phyloP scores from a whole-genome alignment of 2,329 filamentous ascomycete species.

The Ophiostoma tasmaniense region DNA sequence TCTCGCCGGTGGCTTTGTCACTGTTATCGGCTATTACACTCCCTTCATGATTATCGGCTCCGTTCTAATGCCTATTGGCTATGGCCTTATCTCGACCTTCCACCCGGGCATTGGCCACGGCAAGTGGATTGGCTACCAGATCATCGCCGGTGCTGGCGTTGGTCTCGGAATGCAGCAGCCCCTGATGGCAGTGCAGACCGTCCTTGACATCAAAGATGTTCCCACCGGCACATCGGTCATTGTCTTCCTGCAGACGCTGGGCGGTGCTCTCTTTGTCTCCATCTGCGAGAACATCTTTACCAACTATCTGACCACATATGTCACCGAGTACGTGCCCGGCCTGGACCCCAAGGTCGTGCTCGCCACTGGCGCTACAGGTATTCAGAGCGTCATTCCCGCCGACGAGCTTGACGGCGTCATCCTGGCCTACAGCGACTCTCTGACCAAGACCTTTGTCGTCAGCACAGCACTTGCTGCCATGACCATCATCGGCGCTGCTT shows the following conservation, averaged over 20 bases:
- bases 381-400: conserved; percentile 17
- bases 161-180: conserved; percentile 35
- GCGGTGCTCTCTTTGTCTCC: conserved; percentile 33
- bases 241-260: conserved; percentile 31
- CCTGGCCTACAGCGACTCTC: conserved; percentile 29
- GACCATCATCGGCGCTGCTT: conserved; percentile 27
- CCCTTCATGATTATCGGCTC: conserved; percentile 30
- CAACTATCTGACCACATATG: conserved; percentile 29
- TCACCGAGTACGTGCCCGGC: conserved; percentile 25
- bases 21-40: conserved; percentile 32
- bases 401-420: conserved; percentile 17
- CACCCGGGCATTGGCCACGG: conserved; percentile 35
- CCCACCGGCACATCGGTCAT: conserved; percentile 33
- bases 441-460: conserved; percentile 28
- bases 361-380: conserved; percentile 23
- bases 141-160: conserved; percentile 32
- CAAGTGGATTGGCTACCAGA: conserved; percentile 40
- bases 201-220: conserved; percentile 32
- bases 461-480: conserved; percentile 31
- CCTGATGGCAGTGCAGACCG: conserved; percentile 34
- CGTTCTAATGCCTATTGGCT: conserved; percentile 36
- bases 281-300: conserved; percentile 36
- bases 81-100: conserved; percentile 47
- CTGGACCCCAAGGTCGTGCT: conserved; percentile 23
- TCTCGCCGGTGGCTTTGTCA: conserved; percentile 25